Conservation (phyloP, 768 basidiomycete species). For the Tricholoma terreum region DNA sequence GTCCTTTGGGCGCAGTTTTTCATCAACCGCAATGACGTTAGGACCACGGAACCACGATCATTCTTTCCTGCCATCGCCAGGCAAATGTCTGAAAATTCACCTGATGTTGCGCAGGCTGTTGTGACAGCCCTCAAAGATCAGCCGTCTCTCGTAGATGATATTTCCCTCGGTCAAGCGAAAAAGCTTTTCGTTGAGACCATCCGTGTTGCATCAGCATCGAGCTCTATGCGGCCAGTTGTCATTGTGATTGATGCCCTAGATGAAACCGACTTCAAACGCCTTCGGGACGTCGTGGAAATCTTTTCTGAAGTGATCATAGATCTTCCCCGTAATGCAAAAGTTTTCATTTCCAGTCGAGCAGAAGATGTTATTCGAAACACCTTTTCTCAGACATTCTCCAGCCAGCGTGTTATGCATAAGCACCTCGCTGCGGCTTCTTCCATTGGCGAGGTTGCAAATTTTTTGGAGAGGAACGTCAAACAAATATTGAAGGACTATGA, state of each 20-base stretch:
- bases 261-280: constrained; percentile 11
- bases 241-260: constrained; percentile 21
- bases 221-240: constrained; percentile 10
- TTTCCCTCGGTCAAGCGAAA: constrained; percentile 9
- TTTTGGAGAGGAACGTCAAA: too few relatives aligned
- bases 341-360: too few relatives aligned
- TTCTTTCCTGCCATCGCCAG: constrained; percentile 19
- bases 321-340: constrained; percentile 14
- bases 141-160: constrained; percentile 13
- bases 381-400: too few relatives aligned
- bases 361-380: too few relatives aligned
- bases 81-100: constrained; percentile 9
- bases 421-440: too few relatives aligned
- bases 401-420: too few relatives aligned
- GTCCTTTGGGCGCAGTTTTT: constrained; percentile 17
- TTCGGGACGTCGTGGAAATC: constrained; percentile 9
- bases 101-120: constrained; percentile 2
- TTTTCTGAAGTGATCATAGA: constrained; percentile 8
- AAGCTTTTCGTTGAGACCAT: constrained; percentile 15
- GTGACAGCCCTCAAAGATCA: constrained; percentile 3
- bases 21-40: constrained; percentile 12
- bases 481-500: too few relatives aligned
- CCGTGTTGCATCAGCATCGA: constrained; percentile 2
- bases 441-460: too few relatives aligned
- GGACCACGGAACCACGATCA: constrained; percentile 12